Evolutionary conservation across 441 rosid genomes (phyloP).

Genomic region (Pelargonium citronellum): DNA sequence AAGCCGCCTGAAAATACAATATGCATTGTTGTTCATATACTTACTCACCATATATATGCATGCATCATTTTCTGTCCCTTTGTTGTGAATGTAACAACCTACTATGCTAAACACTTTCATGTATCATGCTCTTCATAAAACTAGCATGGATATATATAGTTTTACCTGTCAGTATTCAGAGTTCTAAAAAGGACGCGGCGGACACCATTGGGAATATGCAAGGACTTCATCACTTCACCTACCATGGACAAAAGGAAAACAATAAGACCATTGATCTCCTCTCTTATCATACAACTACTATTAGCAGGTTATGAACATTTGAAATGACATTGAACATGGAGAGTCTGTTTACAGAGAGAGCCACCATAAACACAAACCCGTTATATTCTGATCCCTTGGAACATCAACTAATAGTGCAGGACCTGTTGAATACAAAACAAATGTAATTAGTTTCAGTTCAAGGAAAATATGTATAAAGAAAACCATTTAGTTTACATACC

Average conservation of each 20-base stretch:
- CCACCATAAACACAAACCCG: constrained; percentile 34
- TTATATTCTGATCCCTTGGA: constrained; percentile 58
- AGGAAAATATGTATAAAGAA: background rate
- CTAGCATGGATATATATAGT: background rate
- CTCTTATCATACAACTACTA: too few species aligned
- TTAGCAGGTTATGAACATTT: too few species aligned
- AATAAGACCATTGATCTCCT: too few species aligned
- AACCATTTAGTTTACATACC: constrained; percentile 29
- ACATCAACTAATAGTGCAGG: constrained; percentile 59
- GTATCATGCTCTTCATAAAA: background rate
- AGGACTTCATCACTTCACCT: constrained; percentile 55
- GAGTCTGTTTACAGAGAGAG: too few species aligned
- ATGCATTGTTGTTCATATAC: too few species aligned
- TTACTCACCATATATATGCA: too few species aligned
- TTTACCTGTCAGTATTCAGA: constrained; percentile 49
- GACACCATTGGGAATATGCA: constrained; percentile 47
- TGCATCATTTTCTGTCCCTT: too few species aligned
- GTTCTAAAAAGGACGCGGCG: constrained; percentile 62
- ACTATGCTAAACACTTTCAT: too few species aligned
- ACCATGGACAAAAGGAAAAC: background rate
- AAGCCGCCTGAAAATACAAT: constrained; percentile 38
- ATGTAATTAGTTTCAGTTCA: too few species aligned
- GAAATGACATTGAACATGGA: too few species aligned
- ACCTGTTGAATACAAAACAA: constrained; percentile 26
- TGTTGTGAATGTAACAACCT: too few species aligned